phyloP scores from a whole-genome alignment of 75 land plant species.

The Selaginella moellendorffii region DNA sequence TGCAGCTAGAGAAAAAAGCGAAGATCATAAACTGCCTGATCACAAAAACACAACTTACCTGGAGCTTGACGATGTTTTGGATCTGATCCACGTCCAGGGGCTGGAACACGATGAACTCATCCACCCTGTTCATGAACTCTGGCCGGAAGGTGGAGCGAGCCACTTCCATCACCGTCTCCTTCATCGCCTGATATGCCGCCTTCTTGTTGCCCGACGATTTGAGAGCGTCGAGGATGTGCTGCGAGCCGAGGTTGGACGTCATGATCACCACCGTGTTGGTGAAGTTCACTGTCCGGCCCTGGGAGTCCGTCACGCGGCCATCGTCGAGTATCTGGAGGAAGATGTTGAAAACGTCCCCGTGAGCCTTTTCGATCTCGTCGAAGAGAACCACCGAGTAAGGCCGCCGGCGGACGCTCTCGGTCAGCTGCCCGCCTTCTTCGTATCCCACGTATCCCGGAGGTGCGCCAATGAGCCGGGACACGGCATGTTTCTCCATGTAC shows the following conservation, averaged over 20 bases:
- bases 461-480: slow-evolving; percentile 4
- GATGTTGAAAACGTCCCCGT: slow-evolving; percentile 8
- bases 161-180: slow-evolving; percentile 47
- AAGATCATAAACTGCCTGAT: neutral
- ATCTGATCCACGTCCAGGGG: slow-evolving; percentile 57
- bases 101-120: slow-evolving; percentile 74
- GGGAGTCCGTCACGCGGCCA: neutral
- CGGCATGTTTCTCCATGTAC: slow-evolving; percentile 9
- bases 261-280: neutral
- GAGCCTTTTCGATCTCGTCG: slow-evolving; percentile 11
- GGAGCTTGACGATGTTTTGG: slow-evolving; percentile 43
- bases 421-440: slow-evolving; percentile 5
- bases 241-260: neutral
- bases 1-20: neutral
- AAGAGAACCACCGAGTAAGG: slow-evolving; percentile 4
- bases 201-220: neutral
- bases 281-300: slow-evolving; percentile 5
- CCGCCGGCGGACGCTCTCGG: neutral
- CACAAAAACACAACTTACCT: slow-evolving; percentile 29
- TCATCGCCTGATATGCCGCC: slow-evolving; percentile 56
- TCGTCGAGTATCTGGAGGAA: slow-evolving; percentile 5
- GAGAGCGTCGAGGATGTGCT: neutral
- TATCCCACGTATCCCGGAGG: slow-evolving; percentile 7
- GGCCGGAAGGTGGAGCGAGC: slow-evolving; percentile 63
- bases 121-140: slow-evolving; percentile 84